Base-by-base conservation (phyloP, 495 filamentous ascomycete species). In the Neurospora sp. region DNA sequence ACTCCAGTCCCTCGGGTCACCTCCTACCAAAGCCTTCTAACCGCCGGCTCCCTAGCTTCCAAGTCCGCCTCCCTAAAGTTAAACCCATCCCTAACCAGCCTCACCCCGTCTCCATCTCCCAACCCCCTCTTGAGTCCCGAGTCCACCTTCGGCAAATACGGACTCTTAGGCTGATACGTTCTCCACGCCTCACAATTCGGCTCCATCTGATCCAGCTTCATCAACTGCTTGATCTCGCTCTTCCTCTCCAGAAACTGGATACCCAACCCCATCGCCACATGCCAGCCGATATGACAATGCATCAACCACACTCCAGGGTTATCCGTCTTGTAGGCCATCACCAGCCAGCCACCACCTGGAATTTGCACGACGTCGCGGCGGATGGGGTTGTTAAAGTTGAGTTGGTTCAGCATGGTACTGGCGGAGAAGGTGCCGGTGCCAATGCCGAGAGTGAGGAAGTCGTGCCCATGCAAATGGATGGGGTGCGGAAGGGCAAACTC, bases 401-500 rank as follows among this genome's bases (percentile, higher is more conserved):
- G 75, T 12, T 70, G 76, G 5, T 53, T 70, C 20, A 73, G 70
- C 53, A 79, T 74, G 31, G 74, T 69, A 20, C 46, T 22, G n/a
- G 72, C 31, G 59, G 72, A 78, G 74, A 84, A 88, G 79, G 78
- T 78, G 20, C 74, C 78, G 8, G 70, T 22, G 44, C 81, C 82
- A 73, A 89, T 84, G 16, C 83, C 83, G 5, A 91, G 78, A 11
- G 89, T 81, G 53, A 79, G 80, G 79, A 91, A 91, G 71, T 89
- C 84, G 77, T 91, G 85, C 1, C 88, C 88, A 76, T 89, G 87
- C 12, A 91, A 78, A 72, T 90, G 87, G 41, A 89, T 85, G 14
- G 86, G 87, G 69, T 85, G 89, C 40, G 75, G 74, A 10, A 79
- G 70, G 22, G 71, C 71, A 14, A 76, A 75, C 2, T 73, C 71